Evolutionary conservation across 176 grass and related monocot species (phyloP).

Genomic region (Elaeis guineensis): DNA sequence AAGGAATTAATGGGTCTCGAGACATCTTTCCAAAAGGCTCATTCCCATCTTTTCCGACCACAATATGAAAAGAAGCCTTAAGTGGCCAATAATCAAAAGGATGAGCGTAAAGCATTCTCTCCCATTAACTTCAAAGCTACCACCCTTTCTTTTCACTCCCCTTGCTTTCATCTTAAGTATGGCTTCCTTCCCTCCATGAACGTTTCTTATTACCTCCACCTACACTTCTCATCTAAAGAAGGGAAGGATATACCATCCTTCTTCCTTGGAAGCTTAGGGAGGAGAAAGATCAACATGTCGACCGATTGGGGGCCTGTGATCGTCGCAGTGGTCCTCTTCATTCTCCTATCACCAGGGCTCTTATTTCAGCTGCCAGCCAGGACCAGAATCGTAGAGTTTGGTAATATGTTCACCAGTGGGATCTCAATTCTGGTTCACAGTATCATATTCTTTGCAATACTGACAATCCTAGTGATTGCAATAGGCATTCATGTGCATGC

Average conservation of each 20-base stretch:
- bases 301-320: slow-evolving; percentile 49
- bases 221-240: too few relatives aligned
- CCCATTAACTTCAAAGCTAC: slow-evolving; percentile 24
- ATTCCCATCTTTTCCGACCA: neutral
- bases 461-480: slow-evolving; percentile 30
- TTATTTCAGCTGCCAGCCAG: slow-evolving; percentile 43
- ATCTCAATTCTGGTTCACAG: slow-evolving; percentile 43
- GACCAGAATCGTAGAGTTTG: slow-evolving; percentile 34
- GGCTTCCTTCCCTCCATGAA: too few relatives aligned
- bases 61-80: slow-evolving; percentile 7
- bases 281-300: neutral
- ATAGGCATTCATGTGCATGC: slow-evolving; percentile 39
- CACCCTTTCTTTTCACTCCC: neutral
- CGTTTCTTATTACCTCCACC: too few relatives aligned
- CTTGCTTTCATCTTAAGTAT: neutral
- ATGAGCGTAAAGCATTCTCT: slow-evolving; percentile 22
- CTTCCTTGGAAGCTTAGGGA: too few relatives aligned
- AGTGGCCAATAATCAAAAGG: slow-evolving; percentile 16
- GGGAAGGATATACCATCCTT: too few relatives aligned
- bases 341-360: slow-evolving; percentile 43
- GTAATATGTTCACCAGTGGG: slow-evolving; percentile 47
- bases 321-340: slow-evolving; percentile 37
- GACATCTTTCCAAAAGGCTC: neutral
- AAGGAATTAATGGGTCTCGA: neutral
- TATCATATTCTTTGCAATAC: slow-evolving; percentile 26